Conservation (phyloP, 805 yeast genomes). For the Torulaspora delbrueckii region DNA sequence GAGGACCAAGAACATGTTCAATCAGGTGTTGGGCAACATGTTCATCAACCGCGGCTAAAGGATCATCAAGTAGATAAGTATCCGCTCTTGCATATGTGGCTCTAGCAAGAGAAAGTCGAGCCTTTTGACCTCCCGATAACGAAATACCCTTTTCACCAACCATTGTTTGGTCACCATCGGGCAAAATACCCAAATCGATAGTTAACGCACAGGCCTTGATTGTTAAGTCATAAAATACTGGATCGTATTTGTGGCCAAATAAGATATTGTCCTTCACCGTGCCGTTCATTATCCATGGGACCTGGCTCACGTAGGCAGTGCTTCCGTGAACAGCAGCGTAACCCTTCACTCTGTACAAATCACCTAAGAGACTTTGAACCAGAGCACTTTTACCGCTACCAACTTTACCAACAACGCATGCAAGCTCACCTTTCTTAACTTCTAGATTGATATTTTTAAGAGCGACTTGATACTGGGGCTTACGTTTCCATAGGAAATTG, state of each 20-base stretch:
- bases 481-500: conserved; percentile 74
- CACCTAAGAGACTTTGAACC: conserved; percentile 76
- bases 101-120: conserved; percentile 88
- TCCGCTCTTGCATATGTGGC: conserved; percentile 96
- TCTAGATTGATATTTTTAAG: conserved; percentile 55
- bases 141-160: conserved; percentile 98
- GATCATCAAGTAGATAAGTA: conserved; percentile 84
- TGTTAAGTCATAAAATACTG: conserved; percentile 73
- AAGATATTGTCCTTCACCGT: conserved; percentile 84
- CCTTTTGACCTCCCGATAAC: conserved; percentile 96
- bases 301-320: conserved; percentile 86
- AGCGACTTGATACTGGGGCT: conserved; percentile 65
- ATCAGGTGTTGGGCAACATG: conserved; percentile 89
- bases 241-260: conserved; percentile 82
- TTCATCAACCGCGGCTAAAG: conserved; percentile 94
- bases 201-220: conserved; percentile 82
- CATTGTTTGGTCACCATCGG: conserved; percentile 85
- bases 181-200: conserved; percentile 70
- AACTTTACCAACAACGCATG: conserved; percentile 84
- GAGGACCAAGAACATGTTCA: conserved; percentile 74
- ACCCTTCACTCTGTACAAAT: conserved; percentile 71
- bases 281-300: conserved; percentile 97
- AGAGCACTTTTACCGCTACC: conserved; percentile 88
- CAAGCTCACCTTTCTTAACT: conserved; percentile 70
- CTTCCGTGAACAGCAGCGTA: conserved; percentile 66